phyloP scores from a whole-genome alignment of 495 filamentous ascomycete genomes.

The Penicillium parvum region DNA sequence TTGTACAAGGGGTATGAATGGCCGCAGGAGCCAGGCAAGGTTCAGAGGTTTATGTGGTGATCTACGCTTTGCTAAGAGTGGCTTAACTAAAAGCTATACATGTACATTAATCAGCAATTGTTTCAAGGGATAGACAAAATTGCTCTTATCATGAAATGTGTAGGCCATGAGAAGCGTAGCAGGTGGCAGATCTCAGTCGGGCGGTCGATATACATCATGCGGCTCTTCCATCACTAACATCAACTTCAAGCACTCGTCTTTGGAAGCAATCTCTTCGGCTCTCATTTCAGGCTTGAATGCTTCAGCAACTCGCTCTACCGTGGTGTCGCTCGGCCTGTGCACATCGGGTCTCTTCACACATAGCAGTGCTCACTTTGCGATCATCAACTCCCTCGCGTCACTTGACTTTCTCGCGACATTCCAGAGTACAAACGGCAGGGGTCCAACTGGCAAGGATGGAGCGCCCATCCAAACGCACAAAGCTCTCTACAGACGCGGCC shows the following conservation, averaged over 20 bases:
- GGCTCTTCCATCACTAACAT: background rate
- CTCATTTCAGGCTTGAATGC: background rate
- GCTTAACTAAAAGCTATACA: background rate
- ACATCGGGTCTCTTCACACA: background rate
- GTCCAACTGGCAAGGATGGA: conserved; percentile 1
- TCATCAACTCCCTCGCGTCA: background rate
- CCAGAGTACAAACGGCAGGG: background rate
- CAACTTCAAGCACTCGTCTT: too few species aligned
- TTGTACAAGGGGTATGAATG: conserved; percentile 75
- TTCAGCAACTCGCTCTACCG: background rate
- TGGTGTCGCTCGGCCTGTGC: background rate
- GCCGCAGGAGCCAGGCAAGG: conserved; percentile 69
- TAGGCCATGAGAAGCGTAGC: too few species aligned
- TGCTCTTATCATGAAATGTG: too few species aligned
- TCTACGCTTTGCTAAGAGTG: background rate
- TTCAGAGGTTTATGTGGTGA: conserved; percentile 95
- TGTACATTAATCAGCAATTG: conserved; percentile 15
- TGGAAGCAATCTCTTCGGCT: too few species aligned
- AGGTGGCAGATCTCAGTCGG: background rate
- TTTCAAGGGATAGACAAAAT: too few species aligned
- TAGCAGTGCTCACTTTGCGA: background rate
- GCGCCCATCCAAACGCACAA: conserved; percentile 15
- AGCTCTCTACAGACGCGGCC: conserved; percentile 5
- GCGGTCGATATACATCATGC: background rate
- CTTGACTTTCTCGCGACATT: background rate